These are phyloP conservation scores for Trichoderma breve DNA, from an alignment of 2,329 filamentous ascomycete species.

Conservation along the genomic window DNA sequence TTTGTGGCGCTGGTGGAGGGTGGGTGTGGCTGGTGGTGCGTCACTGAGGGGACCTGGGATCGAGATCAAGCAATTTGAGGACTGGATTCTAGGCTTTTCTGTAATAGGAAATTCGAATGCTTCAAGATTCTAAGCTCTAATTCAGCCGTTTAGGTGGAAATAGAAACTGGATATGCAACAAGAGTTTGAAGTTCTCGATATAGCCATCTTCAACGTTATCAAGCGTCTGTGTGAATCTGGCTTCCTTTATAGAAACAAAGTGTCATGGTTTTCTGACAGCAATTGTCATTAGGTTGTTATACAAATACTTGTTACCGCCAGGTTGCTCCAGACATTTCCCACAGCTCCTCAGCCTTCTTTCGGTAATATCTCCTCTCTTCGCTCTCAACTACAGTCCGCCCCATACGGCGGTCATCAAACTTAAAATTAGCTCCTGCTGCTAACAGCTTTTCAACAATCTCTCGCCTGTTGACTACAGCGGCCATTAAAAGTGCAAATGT, in stretches of 20 bases:
- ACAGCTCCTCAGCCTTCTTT: too few species aligned
- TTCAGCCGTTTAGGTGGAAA: neutral
- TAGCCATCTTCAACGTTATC: neutral
- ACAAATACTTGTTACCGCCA: neutral
- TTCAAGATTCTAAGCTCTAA: neutral
- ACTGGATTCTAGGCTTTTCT: neutral
- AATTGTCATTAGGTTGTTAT: neutral
- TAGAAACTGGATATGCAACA: neutral
- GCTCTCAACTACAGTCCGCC: too few species aligned
- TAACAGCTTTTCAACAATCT: too few species aligned
- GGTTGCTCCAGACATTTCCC: too few species aligned
- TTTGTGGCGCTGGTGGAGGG: conserved; percentile 3
- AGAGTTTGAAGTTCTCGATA: neutral
- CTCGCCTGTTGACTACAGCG: too few species aligned
- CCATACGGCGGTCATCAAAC: too few species aligned
- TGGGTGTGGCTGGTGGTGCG: conserved; percentile 1
- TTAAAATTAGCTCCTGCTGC: too few species aligned
- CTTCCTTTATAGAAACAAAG: neutral
- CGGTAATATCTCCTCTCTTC: too few species aligned
- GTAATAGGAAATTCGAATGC: neutral
- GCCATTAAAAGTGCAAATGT: too few species aligned
- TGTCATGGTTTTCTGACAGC: neutral
- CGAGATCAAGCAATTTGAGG: neutral
- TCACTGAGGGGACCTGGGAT: neutral
- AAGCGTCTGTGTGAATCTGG: neutral